These are phyloP conservation scores for Candida chilensis DNA, from an alignment of 805 yeast genomes.

Conservation along the genomic window DNA sequence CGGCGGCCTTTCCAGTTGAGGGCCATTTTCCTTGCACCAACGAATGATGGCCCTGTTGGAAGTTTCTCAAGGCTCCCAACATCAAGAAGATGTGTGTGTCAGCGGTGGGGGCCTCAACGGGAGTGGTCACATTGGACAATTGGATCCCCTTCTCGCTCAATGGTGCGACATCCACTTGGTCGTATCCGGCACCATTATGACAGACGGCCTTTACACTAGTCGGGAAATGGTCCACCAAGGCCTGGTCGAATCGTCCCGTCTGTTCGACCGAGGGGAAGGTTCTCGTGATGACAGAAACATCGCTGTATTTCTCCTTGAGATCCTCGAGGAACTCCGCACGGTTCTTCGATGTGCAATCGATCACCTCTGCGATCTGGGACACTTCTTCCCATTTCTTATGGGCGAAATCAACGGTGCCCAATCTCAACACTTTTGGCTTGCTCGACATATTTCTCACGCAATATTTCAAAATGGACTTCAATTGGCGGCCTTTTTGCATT, in stretches of 20 bases:
- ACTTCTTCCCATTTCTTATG: slow-evolving; percentile 59
- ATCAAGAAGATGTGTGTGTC: slow-evolving; percentile 57
- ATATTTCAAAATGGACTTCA: too few relatives aligned
- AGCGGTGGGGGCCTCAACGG: slow-evolving; percentile 68
- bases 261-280: slow-evolving; percentile 40
- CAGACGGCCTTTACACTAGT: slow-evolving; percentile 38
- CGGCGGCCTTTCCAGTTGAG: slow-evolving; percentile 28
- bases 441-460: too few relatives aligned
- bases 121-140: slow-evolving; percentile 56
- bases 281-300: slow-evolving; percentile 33
- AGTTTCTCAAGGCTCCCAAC: slow-evolving; percentile 60
- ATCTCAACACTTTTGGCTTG: slow-evolving; percentile 54
- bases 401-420: slow-evolving; percentile 56
- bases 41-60: slow-evolving; percentile 46
- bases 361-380: slow-evolving; percentile 33
- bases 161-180: slow-evolving; percentile 53
- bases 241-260: slow-evolving; percentile 62
- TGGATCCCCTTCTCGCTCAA: slow-evolving; percentile 46
- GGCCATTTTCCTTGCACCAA: slow-evolving; percentile 60
- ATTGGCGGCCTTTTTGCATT: too few relatives aligned
- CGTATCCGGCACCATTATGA: slow-evolving; percentile 73
- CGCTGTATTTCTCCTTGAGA: slow-evolving; percentile 32
- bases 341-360: slow-evolving; percentile 7
- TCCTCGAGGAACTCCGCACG: slow-evolving; percentile 28
- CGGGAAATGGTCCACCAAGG: slow-evolving; percentile 48